Conservation (phyloP, 345 rosid species). For the Rhizophora mangle region DNA sequence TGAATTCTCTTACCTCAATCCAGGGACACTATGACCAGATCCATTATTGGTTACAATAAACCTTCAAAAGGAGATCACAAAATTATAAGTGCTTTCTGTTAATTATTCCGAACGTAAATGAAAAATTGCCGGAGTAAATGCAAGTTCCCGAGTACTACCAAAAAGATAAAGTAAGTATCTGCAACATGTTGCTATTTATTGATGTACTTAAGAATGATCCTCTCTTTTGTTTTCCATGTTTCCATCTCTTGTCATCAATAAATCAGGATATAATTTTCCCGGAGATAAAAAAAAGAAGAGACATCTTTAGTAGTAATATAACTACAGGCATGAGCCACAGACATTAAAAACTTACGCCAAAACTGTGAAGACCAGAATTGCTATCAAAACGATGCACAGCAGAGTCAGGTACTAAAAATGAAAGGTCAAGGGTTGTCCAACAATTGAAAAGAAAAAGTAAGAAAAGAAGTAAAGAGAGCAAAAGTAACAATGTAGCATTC, state of each 20-base stretch:
- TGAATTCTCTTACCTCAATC: conserved; percentile 55
- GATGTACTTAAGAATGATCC: no score
- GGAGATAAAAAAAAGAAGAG: no score
- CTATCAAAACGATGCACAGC: conserved; percentile 69
- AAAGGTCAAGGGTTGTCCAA: conserved; percentile 48
- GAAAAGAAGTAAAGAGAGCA: neutral
- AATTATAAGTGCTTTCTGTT: neutral
- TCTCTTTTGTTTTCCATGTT: no score
- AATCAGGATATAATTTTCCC: no score
- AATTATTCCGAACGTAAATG: no score
- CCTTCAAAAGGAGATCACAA: conserved; percentile 33
- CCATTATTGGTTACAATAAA: conserved; percentile 85
- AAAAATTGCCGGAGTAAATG: no score
- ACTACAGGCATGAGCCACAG: neutral
- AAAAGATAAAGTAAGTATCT: no score
- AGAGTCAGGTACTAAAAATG: conserved; percentile 61
- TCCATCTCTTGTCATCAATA: no score
- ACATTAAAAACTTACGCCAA: conserved; percentile 68
- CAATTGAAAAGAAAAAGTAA: neutral
- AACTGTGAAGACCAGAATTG: conserved; percentile 81
- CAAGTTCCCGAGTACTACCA: no score
- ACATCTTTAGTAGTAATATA: no score
- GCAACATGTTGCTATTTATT: no score
- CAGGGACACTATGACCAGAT: conserved; percentile 69
- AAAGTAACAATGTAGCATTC: conserved; percentile 1